These are phyloP conservation scores for Neoascochyta sp. DNA, from an alignment of 2,329 filamentous ascomycete species.

Conservation along the genomic window DNA sequence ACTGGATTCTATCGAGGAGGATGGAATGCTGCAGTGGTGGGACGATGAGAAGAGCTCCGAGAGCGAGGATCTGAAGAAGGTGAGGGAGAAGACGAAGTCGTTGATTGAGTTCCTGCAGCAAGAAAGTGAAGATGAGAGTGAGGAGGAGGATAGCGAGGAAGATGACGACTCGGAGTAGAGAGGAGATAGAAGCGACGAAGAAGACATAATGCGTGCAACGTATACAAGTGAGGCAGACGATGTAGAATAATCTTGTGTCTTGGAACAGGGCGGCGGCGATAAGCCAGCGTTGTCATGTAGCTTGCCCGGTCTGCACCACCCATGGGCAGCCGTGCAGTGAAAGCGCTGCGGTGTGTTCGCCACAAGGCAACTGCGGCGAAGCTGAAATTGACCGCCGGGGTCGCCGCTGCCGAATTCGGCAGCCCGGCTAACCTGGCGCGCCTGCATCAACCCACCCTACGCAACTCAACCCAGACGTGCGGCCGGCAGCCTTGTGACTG, in stretches of 20 bases:
- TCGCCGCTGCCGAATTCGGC: conserved; percentile 11
- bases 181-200: no score
- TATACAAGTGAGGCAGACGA: no score
- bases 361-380: conserved; percentile 17
- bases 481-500: conserved; percentile 21
- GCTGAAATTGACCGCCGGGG: conserved; percentile 8
- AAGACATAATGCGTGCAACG: no score
- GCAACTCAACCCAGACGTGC: conserved; percentile 6
- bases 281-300: no score
- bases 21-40: conserved; percentile 89
- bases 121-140: conserved; percentile 66
- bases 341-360: no score
- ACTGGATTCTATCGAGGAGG: conserved; percentile 80
- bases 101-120: conserved; percentile 80
- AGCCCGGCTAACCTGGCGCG: conserved; percentile 2
- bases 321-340: no score
- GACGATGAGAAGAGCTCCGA: conserved; percentile 65
- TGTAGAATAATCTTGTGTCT: no score
- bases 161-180: conserved; percentile 30
- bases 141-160: conserved; percentile 46
- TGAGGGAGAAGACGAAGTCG: conserved; percentile 70
- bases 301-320: no score
- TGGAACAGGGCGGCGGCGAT: no score
- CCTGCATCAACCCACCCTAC: conserved; percentile 9
- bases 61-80: conserved; percentile 63